Conservation (phyloP, 1,284 basidiomycete genomes). For the Malassezia restricta region DNA sequence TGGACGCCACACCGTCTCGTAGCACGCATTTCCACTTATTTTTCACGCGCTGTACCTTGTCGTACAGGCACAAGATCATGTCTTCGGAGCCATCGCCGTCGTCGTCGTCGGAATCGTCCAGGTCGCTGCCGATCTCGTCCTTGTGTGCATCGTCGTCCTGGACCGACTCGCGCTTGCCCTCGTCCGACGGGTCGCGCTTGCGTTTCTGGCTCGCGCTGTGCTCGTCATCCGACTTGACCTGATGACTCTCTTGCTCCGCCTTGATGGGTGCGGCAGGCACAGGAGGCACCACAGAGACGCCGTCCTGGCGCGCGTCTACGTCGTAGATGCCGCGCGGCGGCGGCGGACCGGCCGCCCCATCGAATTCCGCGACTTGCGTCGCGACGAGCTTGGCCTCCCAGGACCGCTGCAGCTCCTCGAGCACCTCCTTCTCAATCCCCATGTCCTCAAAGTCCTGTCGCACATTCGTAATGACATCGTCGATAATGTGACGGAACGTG, state of each 20-base stretch:
- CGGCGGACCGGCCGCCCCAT: constrained; percentile 49
- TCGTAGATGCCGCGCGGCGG: constrained; percentile 4
- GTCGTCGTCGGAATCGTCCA: constrained; percentile 74
- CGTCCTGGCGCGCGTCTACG: too few relatives aligned
- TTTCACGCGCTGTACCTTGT: constrained; percentile 95
- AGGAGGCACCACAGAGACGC: too few relatives aligned
- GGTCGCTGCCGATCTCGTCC: constrained; percentile 87
- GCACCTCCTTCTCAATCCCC: constrained; percentile 80
- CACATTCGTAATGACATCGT: constrained; percentile 80
- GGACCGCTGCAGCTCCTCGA: constrained; percentile 76
- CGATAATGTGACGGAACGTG: constrained; percentile 86
- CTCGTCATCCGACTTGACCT: background rate
- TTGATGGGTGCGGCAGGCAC: background rate
- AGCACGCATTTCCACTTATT: constrained; percentile 99
- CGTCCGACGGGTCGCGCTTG: constrained; percentile 22
- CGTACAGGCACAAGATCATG: constrained; percentile 95
- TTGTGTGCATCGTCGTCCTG: constrained; percentile 44
- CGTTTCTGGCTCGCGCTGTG: constrained; percentile 9
- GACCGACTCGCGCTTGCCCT: background rate
- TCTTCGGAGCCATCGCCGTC: constrained; percentile 54
- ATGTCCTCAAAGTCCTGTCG: constrained; percentile 93
- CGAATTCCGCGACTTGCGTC: constrained; percentile 86
- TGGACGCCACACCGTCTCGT: constrained; percentile 93
- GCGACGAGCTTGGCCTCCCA: constrained; percentile 87
- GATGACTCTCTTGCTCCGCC: background rate